These are phyloP conservation scores for Cetraspora pellucida DNA, from an alignment of 192 early-diverging fungal species.

Conservation along the genomic window DNA sequence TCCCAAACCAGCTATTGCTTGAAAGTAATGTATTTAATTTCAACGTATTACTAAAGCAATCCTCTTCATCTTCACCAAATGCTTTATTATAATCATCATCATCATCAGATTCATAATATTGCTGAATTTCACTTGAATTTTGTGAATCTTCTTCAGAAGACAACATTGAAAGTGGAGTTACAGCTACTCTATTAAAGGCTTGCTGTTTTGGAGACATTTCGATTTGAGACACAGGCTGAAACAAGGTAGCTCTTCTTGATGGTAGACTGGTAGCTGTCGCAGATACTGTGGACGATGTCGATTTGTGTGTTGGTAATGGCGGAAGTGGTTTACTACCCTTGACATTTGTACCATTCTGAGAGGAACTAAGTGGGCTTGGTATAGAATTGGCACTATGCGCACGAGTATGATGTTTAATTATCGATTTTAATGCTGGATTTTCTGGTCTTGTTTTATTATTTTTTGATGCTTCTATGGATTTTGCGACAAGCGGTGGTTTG, in stretches of 20 bases:
- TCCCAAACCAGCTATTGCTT: constrained; percentile 49
- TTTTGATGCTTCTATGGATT: neutral
- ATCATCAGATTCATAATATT: constrained; percentile 29
- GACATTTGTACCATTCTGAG: neutral
- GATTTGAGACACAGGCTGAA: neutral
- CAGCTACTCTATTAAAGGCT: no score
- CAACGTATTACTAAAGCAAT: constrained; percentile 37
- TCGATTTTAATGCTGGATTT: no score
- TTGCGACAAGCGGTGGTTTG: neutral
- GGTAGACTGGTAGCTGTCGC: neutral
- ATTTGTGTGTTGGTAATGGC: neutral
- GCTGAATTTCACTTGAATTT: neutral
- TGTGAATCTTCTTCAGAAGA: neutral
- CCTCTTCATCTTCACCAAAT: constrained; percentile 23
- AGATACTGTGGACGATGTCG: neutral
- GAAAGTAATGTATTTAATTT: constrained; percentile 44
- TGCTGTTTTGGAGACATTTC: neutral
- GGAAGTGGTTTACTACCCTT: neutral
- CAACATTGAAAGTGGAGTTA: neutral
- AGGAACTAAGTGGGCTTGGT: neutral
- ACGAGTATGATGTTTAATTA: neutral
- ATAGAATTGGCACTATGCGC: neutral
- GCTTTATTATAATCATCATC: constrained; percentile 28
- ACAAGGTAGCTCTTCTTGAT: neutral
- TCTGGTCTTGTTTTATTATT: no score